A percentile compares a stretch with the other conserved stretches of the same genome.
Evolutionary conservation across 1,139 yeast genomes (phyloP).

Genomic region (Sugiyamaella grinbergsii): DNA sequence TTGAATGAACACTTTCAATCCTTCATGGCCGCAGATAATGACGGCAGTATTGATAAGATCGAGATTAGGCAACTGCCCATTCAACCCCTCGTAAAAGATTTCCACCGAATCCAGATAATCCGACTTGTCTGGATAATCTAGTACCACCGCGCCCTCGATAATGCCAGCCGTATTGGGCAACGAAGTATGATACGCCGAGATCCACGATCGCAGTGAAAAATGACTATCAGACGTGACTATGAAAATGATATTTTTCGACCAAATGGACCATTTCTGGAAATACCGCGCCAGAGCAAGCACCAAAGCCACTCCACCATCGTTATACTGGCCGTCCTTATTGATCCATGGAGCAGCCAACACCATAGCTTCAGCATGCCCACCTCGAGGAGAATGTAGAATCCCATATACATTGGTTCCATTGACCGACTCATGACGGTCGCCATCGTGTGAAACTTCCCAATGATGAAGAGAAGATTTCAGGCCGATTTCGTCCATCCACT

Average conservation of each 20-base stretch:
- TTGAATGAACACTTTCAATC: constrained; percentile 68
- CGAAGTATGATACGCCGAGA: constrained; percentile 86
- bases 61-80: constrained; percentile 93
- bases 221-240: constrained; percentile 79
- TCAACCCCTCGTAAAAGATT: constrained; percentile 79
- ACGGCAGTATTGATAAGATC: constrained; percentile 85
- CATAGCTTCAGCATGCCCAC: constrained; percentile 96
- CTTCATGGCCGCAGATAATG: constrained; percentile 70
- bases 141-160: constrained; percentile 84
- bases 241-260: constrained; percentile 92
- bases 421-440: constrained; percentile 39
- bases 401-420: constrained; percentile 69
- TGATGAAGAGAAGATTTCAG: constrained; percentile 60
- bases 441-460: constrained; percentile 42
- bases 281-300: constrained; percentile 75
- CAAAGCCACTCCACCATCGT: constrained; percentile 80
- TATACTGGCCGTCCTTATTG: constrained; percentile 58
- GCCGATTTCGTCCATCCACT: constrained; percentile 74
- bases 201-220: constrained; percentile 80
- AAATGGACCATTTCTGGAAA: constrained; percentile 81
- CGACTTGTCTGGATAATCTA: constrained; percentile 64
- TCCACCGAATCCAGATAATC: constrained; percentile 79
- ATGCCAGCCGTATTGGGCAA: constrained; percentile 93
- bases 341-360: constrained; percentile 88
- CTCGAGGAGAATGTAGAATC: constrained; percentile 87